Evolutionary conservation across 768 basidiomycete genomes (phyloP), one percentile per base, ranked within the genome.

Genomic region (Leccinum imitatum): DNA sequence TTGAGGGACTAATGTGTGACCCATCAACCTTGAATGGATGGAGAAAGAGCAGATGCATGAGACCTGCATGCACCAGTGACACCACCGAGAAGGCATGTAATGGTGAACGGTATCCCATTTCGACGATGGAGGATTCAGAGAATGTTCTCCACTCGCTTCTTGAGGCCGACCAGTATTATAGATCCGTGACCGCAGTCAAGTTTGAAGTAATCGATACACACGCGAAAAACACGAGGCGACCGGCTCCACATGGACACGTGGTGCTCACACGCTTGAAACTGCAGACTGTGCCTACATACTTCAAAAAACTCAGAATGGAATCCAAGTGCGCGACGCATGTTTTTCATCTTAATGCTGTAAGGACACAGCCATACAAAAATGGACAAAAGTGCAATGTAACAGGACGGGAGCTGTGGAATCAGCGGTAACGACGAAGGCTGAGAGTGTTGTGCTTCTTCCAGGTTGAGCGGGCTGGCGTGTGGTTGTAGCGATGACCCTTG

Each of bases 391-490:
- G 60, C 46, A 55, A 39, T 63, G 58, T 46, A 63, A 59, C 50
- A 61, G 57, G 35, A 59, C 39, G 17, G 48, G 56, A 50, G 27
- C 4, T 48, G 47, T 35, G 30, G 54, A 58, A 65, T 84, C 71
- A 93, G 77, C 91, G 87, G 84, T 93, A 93, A 64, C 91, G 87
- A 72, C 89, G 91, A 63, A 93, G 84, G 76, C 87, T 89, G 84
- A 93, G 90, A 15, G 95, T 97, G 86, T 98, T 99, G 94, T 98
- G 92, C 76, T 84, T 94, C 79, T 92, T 94, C 95, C 95, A 98
- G 78, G 91, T 93, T 10, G 93, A 89, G 64, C 87, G 86, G 68
- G 87, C 86, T 50, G 94, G 93, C 48, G 89, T 86, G 75, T 98
- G 93, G 81, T 98, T 97, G 91, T 93, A 80, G 66, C 89, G 87